Evolutionary conservation across 495 filamentous ascomycete species (phyloP), one percentile per base, ranked within the genome.

Genomic region (Diplogelasinospora grovesii): DNA sequence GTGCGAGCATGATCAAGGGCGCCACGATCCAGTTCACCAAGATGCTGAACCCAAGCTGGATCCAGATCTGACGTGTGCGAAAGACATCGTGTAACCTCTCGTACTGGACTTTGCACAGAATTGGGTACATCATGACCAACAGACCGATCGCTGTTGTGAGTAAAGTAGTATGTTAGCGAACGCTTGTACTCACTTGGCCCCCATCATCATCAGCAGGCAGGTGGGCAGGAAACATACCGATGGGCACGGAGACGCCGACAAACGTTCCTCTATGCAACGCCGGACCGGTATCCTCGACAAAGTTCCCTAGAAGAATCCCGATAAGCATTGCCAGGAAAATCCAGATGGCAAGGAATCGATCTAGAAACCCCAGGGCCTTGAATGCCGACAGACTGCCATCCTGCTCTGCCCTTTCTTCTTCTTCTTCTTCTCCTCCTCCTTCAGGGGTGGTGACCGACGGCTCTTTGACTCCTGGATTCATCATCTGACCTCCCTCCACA

Each of bases 61-160:
- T 71, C 87, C 86, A 96, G 6, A 93, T 63, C 3, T 64, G 64
- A 4, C 72, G 72, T 4, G 72, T 53, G 8, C 63, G 59, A 45
- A 94, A 78, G 13, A 86, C 58, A 6, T 74, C 70, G 57, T 90
- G 86, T 28, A 97, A 61, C 0, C 71, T 74, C 59, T 95, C 89
- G 60, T 77, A 93, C 23, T 78, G 77, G n/a, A 95, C 82, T 61
- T 95, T 95, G 75, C 89, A 92, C 15, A 94, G 69, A 45, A 93
- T 93, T 0, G 89, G 89, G 52, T 93, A 94, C 88, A 95, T 95
- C 86, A 94, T 95, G 20, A 92, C 77, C 6, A 95, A 72, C 14
- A 95, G 68, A 9, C 89, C 88, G 44, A 90, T 61, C 0, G 86
- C 86, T 86, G 18, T 0, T 22, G 32, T n/a, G 7, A 16, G 32